A percentile compares a stretch with the other conserved stretches of the same genome.
Conservation (phyloP, 2,329 filamentous ascomycete species). For the Dactylellina parvicollis region DNA sequence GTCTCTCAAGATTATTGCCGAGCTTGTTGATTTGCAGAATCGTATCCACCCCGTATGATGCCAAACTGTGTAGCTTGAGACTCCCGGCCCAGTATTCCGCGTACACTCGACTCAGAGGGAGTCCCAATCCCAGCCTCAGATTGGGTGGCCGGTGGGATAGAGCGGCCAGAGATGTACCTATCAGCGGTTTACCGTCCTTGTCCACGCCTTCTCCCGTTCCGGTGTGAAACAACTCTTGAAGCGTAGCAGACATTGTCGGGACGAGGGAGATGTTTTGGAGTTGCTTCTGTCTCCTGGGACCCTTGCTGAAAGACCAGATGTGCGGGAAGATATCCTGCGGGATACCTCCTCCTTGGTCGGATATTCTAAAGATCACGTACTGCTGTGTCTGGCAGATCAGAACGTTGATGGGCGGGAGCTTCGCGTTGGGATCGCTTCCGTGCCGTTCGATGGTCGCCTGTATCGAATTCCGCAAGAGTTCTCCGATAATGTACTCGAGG, state of each 20-base stretch:
- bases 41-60: slow-evolving; percentile 94
- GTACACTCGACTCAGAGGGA: slow-evolving; percentile 93
- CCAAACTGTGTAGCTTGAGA: slow-evolving; percentile 65
- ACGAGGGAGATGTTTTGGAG: slow-evolving; percentile 87
- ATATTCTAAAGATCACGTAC: slow-evolving; percentile 95
- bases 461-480: slow-evolving; percentile 92
- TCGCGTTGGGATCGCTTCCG: slow-evolving; percentile 58
- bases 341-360: slow-evolving; percentile 93
- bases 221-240: slow-evolving; percentile 76
- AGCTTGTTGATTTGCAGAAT: slow-evolving; percentile 96
- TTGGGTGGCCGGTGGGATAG: slow-evolving; percentile 86
- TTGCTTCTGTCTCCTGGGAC: slow-evolving; percentile 75
- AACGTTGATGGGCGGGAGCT: slow-evolving; percentile 86
- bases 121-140: slow-evolving; percentile 86
- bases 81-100: slow-evolving; percentile 98
- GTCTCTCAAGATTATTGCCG: slow-evolving; percentile 96
- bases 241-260: slow-evolving; percentile 89
- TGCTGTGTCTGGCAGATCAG: slow-evolving; percentile 93
- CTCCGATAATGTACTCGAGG: slow-evolving; percentile 95
- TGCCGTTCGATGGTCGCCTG: slow-evolving; percentile 84
- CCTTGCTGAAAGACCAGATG: slow-evolving; percentile 97
- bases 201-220: slow-evolving; percentile 40
- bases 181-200: slow-evolving; percentile 52
- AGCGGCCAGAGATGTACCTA: slow-evolving; percentile 75
- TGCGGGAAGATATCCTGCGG: slow-evolving; percentile 84